phyloP scores from a whole-genome alignment of 345 rosid genomes.

The Ceriops zippeliana region DNA sequence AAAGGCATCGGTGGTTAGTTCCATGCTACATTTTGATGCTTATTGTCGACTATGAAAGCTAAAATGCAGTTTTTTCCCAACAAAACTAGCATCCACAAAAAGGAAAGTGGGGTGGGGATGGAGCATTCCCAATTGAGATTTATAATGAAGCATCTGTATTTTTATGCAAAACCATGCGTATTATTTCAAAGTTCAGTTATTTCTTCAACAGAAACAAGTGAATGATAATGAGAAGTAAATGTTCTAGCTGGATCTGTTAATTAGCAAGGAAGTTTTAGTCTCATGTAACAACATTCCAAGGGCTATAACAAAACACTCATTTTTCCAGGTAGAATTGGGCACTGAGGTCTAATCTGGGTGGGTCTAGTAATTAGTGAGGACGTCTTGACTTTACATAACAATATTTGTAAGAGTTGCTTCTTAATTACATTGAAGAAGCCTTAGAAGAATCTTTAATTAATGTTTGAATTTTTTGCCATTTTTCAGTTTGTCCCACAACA shows the following conservation, averaged over 20 bases:
- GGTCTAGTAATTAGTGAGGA: not conserved
- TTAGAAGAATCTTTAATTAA: not conserved
- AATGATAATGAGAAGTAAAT: not conserved
- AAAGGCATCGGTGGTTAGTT: constrained; percentile 87
- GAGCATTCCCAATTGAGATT: no score
- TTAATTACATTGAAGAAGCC: no score
- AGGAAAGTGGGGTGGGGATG: no score
- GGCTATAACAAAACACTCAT: no score
- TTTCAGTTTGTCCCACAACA: constrained; percentile 89
- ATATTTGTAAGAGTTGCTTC: no score
- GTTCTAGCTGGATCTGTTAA: not conserved
- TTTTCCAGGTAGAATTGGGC: no score
- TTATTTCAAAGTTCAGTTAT: not conserved
- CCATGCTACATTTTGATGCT: constrained; percentile 4
- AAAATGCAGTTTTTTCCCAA: not conserved
- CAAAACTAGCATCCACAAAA: not conserved
- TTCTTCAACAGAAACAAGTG: not conserved
- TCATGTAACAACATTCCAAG: no score
- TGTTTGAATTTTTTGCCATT: constrained; percentile 13
- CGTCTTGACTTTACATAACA: not conserved
- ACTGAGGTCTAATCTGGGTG: not conserved
- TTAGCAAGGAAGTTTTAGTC: not conserved
- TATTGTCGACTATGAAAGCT: not conserved
- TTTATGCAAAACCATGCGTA: not conserved
- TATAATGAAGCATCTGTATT: not conserved